Evolutionary conservation across 345 rosid genomes (phyloP).

Genomic region (Eucalyptus fibrosa): DNA sequence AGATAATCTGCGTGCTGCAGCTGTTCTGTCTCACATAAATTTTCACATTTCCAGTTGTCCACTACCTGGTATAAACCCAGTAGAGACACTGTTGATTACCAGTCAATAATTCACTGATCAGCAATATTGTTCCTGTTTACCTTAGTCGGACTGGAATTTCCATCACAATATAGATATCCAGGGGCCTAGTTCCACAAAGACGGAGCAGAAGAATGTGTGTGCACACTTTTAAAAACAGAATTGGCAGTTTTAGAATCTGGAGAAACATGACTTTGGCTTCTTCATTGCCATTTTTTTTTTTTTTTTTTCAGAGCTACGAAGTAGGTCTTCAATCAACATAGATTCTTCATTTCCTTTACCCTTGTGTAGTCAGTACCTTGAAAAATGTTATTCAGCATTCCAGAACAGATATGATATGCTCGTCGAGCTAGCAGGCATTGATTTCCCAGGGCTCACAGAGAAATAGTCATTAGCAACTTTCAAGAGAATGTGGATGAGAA

Average conservation of each 20-base stretch:
- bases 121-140: not conserved
- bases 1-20: not conserved
- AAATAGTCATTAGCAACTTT: not conserved
- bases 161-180: not conserved
- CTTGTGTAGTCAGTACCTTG: not conserved
- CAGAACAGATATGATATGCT: not conserved
- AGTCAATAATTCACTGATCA: not conserved
- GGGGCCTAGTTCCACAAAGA: not conserved
- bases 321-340: not conserved
- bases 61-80: not conserved
- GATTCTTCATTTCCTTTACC: not conserved
- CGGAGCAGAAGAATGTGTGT: not conserved
- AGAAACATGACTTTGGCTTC: not conserved
- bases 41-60: not conserved
- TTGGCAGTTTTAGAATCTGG: not conserved
- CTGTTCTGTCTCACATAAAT: not conserved
- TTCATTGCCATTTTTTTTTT: not conserved
- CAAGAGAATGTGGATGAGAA: not conserved
- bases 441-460: not conserved
- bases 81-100: not conserved
- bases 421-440: not conserved
- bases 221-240: not conserved
- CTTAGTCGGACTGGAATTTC: not conserved
- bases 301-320: not conserved
- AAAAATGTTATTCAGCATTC: not conserved